Percentiles rank a stretch among this genome's conserved stretches.
These are phyloP conservation scores for Globisporangium takayamanum DNA, from an alignment of 352 stramenopile genomes.

Conservation along the genomic window DNA sequence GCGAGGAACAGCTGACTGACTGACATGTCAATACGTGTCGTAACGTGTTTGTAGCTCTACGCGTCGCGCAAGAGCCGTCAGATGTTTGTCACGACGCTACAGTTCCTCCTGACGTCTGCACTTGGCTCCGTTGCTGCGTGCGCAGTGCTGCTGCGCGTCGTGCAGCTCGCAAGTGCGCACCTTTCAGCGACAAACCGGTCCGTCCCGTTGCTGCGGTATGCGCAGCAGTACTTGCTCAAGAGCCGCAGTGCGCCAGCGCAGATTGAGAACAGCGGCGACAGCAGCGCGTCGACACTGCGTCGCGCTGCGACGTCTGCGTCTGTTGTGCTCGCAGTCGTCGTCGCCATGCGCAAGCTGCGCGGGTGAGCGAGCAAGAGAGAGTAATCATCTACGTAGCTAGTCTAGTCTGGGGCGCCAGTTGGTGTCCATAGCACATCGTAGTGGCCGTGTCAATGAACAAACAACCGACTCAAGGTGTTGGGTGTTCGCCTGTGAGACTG, in stretches of 20 bases:
- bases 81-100: constrained; percentile 47
- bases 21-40: no score
- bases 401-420: no score
- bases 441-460: no score
- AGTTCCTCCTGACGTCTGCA: constrained; percentile 50
- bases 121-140: constrained; percentile 63
- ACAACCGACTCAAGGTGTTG: no score
- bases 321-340: constrained; percentile 27
- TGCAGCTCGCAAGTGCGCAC: constrained; percentile 38
- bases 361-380: constrained; percentile 6
- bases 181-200: constrained; percentile 16
- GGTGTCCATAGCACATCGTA: no score
- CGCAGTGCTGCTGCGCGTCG: constrained; percentile 40
- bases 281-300: constrained; percentile 11
- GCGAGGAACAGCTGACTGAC: no score
- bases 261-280: constrained; percentile 5
- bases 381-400: no score
- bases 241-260: constrained; percentile 18
- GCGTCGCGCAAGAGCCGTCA: constrained; percentile 53
- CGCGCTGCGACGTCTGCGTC: constrained; percentile 32
- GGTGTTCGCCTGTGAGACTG: no score
- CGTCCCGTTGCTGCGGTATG: constrained; percentile 30
- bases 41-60: constrained; percentile 34
- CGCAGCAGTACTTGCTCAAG: constrained; percentile 32
- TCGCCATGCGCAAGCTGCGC: constrained; percentile 26